Percentiles rank a stretch among this genome's conserved stretches.
These are phyloP conservation scores for Trypanosoma theileri DNA, from an alignment of 208 protist genomes.

Conservation along the genomic window DNA sequence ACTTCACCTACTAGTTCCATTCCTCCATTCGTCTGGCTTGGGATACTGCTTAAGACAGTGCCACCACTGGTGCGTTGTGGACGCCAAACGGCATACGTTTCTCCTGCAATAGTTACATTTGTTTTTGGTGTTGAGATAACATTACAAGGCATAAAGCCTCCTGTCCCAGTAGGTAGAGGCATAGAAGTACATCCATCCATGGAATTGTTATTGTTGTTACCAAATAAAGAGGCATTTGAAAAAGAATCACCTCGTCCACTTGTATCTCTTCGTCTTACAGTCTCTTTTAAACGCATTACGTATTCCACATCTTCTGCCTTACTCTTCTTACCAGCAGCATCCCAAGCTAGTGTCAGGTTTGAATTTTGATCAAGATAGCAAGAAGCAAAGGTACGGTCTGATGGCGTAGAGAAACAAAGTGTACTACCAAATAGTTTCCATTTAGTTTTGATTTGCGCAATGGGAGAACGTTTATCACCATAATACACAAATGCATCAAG, in stretches of 20 bases:
- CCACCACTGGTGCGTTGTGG: constrained; percentile 37
- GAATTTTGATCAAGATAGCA: constrained; percentile 37
- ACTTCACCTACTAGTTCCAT: constrained; percentile 69
- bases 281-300: constrained; percentile 16
- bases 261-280: neutral
- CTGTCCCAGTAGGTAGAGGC: too few relatives aligned
- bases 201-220: neutral
- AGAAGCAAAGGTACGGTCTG: constrained; percentile 56
- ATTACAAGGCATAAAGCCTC: too few relatives aligned
- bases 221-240: neutral
- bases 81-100: constrained; percentile 49
- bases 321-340: constrained; percentile 11
- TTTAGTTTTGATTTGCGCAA: constrained; percentile 67
- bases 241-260: neutral
- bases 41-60: constrained; percentile 18
- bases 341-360: constrained; percentile 23
- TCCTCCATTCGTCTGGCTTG: constrained; percentile 44
- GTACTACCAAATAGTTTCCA: constrained; percentile 70
- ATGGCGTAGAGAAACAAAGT: constrained; percentile 54
- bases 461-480: constrained; percentile 50
- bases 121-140: too few relatives aligned
- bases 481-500: constrained; percentile 61
- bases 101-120: constrained; percentile 1
- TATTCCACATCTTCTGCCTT: constrained; percentile 29
- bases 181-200: too few relatives aligned